These are phyloP conservation scores for Pichia kudriavzevii DNA, from an alignment of 1,139 yeast genomes.

Conservation along the genomic window DNA sequence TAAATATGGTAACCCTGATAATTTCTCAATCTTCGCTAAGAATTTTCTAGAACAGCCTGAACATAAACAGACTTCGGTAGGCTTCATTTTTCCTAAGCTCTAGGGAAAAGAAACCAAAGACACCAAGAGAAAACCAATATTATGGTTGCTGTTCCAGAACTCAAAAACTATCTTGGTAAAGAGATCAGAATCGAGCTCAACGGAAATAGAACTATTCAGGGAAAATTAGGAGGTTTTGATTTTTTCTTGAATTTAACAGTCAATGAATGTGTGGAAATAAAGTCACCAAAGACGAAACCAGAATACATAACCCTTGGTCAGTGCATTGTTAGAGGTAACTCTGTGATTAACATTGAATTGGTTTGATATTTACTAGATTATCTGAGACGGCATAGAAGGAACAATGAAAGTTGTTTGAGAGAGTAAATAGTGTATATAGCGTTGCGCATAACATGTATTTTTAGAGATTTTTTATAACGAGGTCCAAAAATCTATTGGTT, in stretches of 20 bases:
- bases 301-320: conserved; percentile 23
- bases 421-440: too few species aligned
- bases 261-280: conserved; percentile 25
- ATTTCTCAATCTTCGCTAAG: conserved; percentile 5
- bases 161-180: conserved; percentile 26
- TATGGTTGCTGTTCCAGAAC: conserved; percentile 30
- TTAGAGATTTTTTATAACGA: too few species aligned
- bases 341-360: conserved; percentile 27
- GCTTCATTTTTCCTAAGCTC: too few species aligned
- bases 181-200: conserved; percentile 24
- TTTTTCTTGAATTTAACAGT: conserved; percentile 27
- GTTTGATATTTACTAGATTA: conserved; percentile 13
- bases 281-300: conserved; percentile 9
- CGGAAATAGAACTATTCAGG: conserved; percentile 25
- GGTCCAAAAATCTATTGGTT: too few species aligned
- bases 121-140: too few species aligned
- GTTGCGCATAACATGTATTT: too few species aligned
- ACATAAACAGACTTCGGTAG: conserved; percentile 1
- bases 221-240: conserved; percentile 27
- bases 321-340: conserved; percentile 28
- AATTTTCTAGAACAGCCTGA: conserved; percentile 5
- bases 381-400: too few species aligned
- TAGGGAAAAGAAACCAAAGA: too few species aligned
- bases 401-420: too few species aligned
- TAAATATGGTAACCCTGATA: too few species aligned